Evolutionary conservation across 2,329 filamentous ascomycete genomes (phyloP).

Genomic region (Neonectria faginata): DNA sequence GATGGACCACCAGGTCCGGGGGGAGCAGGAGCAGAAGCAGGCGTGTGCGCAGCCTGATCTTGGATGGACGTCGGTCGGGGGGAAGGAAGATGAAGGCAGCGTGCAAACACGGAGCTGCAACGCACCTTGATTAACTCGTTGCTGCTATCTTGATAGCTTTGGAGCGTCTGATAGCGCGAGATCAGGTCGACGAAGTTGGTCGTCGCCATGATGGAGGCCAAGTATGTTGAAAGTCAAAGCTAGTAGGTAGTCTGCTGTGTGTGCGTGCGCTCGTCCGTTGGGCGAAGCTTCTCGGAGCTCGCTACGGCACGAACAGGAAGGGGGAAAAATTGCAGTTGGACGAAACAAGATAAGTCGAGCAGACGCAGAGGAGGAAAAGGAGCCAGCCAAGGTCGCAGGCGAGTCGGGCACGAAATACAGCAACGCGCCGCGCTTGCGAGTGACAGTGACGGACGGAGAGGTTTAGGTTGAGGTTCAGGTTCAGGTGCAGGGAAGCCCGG

Average conservation of each 20-base stretch:
- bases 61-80: conserved; percentile 11
- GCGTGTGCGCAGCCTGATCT: background rate
- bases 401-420: background rate
- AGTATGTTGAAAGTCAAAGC: conserved; percentile 12
- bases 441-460: conserved; percentile 1
- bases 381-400: background rate
- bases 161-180: conserved; percentile 59
- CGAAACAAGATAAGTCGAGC: background rate
- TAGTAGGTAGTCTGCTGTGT: background rate
- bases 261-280: background rate
- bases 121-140: conserved; percentile 62
- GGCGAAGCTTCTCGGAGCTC: background rate
- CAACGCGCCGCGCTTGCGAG: background rate
- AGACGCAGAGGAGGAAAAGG: background rate
- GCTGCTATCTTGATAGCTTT: conserved; percentile 54
- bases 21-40: background rate
- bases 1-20: no score
- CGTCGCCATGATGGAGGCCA: conserved; percentile 41
- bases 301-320: background rate
- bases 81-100: conserved; percentile 8
- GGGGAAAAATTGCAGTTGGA: background rate
- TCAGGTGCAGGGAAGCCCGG: conserved; percentile 11
- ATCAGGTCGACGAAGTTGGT: conserved; percentile 59
- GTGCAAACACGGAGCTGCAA: conserved; percentile 21
- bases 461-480: conserved; percentile 12